Conservation (phyloP, 345 rosid species). For the Eucalyptus melliodora region DNA sequence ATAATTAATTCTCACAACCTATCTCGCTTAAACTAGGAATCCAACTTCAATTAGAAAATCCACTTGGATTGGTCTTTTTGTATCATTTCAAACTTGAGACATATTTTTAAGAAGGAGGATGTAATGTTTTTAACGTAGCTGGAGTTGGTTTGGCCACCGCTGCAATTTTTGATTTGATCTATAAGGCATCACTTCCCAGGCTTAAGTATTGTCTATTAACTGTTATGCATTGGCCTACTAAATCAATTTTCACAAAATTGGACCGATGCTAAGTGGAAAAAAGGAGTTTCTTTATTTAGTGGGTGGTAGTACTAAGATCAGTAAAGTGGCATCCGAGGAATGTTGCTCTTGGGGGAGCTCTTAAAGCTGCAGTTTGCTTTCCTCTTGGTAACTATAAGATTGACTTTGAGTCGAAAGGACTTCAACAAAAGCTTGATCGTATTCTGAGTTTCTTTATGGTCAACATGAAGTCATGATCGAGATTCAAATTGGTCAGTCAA, state of each 20-base stretch:
- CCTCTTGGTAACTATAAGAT: conserved; percentile 41
- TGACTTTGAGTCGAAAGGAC: background rate
- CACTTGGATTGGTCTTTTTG: background rate
- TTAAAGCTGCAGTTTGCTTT: conserved; percentile 63
- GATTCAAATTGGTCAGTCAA: background rate
- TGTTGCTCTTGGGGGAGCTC: conserved; percentile 56
- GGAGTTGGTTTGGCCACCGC: conserved; percentile 88
- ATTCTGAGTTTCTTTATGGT: background rate
- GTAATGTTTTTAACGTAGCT: conserved; percentile 65
- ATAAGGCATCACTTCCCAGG: conserved; percentile 17
- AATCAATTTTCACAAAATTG: background rate
- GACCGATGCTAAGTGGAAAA: background rate
- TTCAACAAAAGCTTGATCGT: background rate
- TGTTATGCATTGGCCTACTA: background rate
- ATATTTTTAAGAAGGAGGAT: conserved; percentile 19
- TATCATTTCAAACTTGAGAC: background rate
- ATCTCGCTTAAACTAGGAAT: background rate
- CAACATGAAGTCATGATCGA: background rate
- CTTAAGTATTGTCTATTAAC: background rate
- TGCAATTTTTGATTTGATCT: conserved; percentile 63
- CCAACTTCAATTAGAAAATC: background rate
- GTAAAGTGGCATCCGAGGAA: conserved; percentile 68
- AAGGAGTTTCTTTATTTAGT: background rate
- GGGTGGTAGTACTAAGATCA: conserved; percentile 61
- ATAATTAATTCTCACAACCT: background rate